Conservation (phyloP, 1,139 yeast species). For the Blastobotrys ciferrii region DNA sequence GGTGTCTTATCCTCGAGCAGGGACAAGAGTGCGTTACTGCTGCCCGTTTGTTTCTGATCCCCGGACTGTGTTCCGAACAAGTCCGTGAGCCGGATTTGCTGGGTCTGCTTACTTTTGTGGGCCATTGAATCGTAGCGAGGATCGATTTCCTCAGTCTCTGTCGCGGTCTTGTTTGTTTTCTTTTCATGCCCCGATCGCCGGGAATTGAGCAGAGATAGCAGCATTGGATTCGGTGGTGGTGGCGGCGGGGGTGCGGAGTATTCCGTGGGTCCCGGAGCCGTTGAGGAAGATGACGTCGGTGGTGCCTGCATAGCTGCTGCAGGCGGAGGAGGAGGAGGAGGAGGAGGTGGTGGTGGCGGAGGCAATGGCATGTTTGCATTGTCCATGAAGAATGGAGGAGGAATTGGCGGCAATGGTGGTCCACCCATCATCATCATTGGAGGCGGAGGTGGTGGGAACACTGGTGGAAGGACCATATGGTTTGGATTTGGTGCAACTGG, state of each 20-base stretch:
- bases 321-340: slow-evolving; percentile 30
- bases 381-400: slow-evolving; percentile 8
- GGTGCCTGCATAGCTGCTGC: slow-evolving; percentile 23
- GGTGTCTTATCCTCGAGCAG: slow-evolving; percentile 4
- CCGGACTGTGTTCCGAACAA: slow-evolving; percentile 6
- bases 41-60: slow-evolving; percentile 5
- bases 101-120: slow-evolving; percentile 4
- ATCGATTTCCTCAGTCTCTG: slow-evolving; percentile 1
- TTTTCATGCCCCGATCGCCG: slow-evolving; percentile 24
- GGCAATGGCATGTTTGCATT: slow-evolving; percentile 14
- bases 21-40: slow-evolving; percentile 4
- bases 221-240: slow-evolving; percentile 33
- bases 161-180: slow-evolving; percentile 7
- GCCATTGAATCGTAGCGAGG: slow-evolving; percentile 7
- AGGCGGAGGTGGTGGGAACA: slow-evolving; percentile 20
- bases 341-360: slow-evolving; percentile 27
- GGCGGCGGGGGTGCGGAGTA: slow-evolving; percentile 28
- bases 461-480: slow-evolving; percentile 20
- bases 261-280: slow-evolving; percentile 10
- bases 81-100: slow-evolving; percentile 5
- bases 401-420: slow-evolving; percentile 8
- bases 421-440: slow-evolving; percentile 7
- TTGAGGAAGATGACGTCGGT: slow-evolving; percentile 10
- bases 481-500: slow-evolving; percentile 9
- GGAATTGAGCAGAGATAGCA: slow-evolving; percentile 29